Evolutionary conservation across 345 rosid genomes (phyloP).

Genomic region (Boechera stricta): DNA sequence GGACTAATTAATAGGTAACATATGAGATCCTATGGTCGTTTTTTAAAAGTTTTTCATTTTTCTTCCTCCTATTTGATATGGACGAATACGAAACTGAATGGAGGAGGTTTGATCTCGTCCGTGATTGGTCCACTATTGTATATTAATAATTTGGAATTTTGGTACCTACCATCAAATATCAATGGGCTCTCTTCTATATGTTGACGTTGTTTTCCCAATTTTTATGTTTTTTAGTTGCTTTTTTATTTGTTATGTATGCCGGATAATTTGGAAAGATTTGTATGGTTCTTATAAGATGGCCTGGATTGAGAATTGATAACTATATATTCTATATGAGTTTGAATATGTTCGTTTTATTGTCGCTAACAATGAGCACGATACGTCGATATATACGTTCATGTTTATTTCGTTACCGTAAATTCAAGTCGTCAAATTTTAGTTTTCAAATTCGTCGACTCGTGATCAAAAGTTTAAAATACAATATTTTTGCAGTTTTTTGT

Average conservation of each 20-base stretch:
- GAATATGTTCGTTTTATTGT: too few relatives aligned
- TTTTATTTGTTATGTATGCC: background rate
- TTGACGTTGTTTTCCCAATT: background rate
- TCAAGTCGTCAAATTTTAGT: too few relatives aligned
- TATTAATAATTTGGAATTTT: background rate
- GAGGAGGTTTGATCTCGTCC: constrained; percentile 14
- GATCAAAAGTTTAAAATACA: too few relatives aligned
- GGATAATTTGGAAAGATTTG: too few relatives aligned
- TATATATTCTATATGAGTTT: too few relatives aligned
- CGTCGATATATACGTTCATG: too few relatives aligned
- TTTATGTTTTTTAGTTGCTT: background rate
- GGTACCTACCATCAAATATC: background rate
- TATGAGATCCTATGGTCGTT: background rate
- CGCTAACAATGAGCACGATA: too few relatives aligned
- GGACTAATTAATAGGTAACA: constrained; percentile 9
- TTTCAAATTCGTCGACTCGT: too few relatives aligned
- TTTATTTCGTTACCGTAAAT: too few relatives aligned
- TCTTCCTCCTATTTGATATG: background rate
- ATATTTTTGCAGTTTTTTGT: too few relatives aligned
- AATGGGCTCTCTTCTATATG: constrained; percentile 4
- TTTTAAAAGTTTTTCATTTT: background rate
- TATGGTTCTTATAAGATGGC: too few relatives aligned
- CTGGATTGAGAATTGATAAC: too few relatives aligned
- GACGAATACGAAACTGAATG: constrained; percentile 9
- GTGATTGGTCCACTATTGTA: background rate